Percentiles rank a stretch among this genome's conserved stretches.
These are phyloP conservation scores for Gastrolobium bilobum DNA, from an alignment of 306 rosid genomes.

Conservation along the genomic window DNA sequence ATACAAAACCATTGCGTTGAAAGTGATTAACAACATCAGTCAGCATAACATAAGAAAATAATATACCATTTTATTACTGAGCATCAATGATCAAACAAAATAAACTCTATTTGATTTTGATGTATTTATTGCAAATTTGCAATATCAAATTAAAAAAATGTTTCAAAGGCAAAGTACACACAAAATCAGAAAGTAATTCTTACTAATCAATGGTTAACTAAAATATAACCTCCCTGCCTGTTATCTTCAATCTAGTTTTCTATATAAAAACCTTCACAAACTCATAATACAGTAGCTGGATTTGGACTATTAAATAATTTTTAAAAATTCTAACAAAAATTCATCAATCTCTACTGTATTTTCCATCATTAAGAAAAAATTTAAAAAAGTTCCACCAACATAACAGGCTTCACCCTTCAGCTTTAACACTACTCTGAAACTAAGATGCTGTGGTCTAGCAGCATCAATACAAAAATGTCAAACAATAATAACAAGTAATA, in stretches of 20 bases:
- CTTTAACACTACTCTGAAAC: conserved; percentile 16
- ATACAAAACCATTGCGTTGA: conserved; percentile 42
- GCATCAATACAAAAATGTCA: background rate
- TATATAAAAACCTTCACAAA: conserved; percentile 12
- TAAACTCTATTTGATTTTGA: background rate
- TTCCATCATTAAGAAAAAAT: background rate
- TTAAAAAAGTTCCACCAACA: background rate
- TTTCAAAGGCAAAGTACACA: background rate
- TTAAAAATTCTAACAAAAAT: background rate
- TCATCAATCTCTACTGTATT: background rate
- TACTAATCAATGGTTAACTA: conserved; percentile 10
- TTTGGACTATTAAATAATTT: conserved; percentile 10
- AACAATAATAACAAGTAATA: conserved; percentile 2
- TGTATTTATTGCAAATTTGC: background rate
- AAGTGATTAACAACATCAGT: conserved; percentile 39
- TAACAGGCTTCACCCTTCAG: background rate
- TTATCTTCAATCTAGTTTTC: conserved; percentile 4
- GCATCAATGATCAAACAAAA: background rate
- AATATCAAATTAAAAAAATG: background rate
- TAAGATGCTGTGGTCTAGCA: background rate
- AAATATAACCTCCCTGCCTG: conserved; percentile 1
- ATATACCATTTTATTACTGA: conserved; percentile 3
- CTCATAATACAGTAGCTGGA: background rate
- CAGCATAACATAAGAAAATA: conserved; percentile 3
- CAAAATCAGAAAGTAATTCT: background rate